Evolutionary conservation across 1,139 yeast genomes (phyloP), one percentile per base, ranked within the genome.

Genomic region (Suhomyces wounanorum): DNA sequence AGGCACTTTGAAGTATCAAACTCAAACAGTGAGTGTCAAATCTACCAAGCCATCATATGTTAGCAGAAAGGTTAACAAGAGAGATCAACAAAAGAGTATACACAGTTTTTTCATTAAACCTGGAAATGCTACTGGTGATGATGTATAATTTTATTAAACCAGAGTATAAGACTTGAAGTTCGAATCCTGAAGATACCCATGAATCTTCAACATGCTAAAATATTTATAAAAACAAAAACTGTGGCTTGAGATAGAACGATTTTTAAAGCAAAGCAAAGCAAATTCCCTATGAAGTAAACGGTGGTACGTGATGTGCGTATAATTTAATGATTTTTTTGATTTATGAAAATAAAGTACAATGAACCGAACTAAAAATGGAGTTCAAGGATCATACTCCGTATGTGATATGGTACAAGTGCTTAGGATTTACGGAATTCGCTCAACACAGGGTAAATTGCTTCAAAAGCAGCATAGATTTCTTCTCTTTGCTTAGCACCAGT

Each of bases 401-500:
- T 39, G 40, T 35, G 39, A 43, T 48, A 49, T 51, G 45, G 45
- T 48, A 51, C 51, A 48, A 28, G 31, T 40, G 40, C 33, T 72
- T 67, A 85, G 54, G 85, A 84, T 74, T 94, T 94, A 69, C 98
- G 85, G 78, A 94, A 94, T 80, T 94, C 99, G 76, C 96, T 90
- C 81, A 94, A 81, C 72, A 94, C 99, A 48, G 99, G 99, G 72
- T 94, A 94, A 53, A 94, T 94, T 57, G 97, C 96, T 70, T 94
- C 99, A 69, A 94, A 94, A 6, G 99, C 99, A 60, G 92, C 96
- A 69, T 94, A 94, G 59, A 94, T 94, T 70, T 94, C 99, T 69
- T 94, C 99, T 71, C 99, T 88, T 72, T 94, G 98, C 70, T 94
- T 94, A 31, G 99, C 99, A 78, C 99, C 99, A 18, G 99, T 94